phyloP scores from a whole-genome alignment of 768 basidiomycete genomes.

The Hortiboletus campestris region DNA sequence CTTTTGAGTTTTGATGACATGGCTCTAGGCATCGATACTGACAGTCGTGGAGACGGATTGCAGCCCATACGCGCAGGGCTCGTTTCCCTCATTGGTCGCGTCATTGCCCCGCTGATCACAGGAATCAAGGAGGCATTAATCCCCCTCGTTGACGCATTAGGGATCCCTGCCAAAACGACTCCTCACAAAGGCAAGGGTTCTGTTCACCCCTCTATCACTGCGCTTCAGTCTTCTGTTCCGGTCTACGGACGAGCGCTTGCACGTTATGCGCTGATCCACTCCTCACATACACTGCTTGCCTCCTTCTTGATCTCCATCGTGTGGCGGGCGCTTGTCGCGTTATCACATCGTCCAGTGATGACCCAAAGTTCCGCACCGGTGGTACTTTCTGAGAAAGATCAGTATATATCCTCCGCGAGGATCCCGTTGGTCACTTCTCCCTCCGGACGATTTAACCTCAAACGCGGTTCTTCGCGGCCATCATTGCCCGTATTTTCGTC shows the following conservation, averaged over 20 bases:
- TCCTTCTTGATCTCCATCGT: conserved; percentile 69
- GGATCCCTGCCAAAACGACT: conserved; percentile 38
- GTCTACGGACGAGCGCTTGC: conserved; percentile 56
- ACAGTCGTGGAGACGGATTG: conserved; percentile 65
- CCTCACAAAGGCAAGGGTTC: conserved; percentile 17
- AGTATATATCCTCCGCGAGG: conserved; percentile 36
- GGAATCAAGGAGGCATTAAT: conserved; percentile 61
- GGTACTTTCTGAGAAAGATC: conserved; percentile 40
- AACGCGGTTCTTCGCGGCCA: conserved; percentile 64
- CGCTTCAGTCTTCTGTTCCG: conserved; percentile 59
- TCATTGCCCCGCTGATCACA: conserved; percentile 61
- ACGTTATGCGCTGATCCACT: conserved; percentile 51
- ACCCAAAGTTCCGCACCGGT: conserved; percentile 39
- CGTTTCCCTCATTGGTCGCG: conserved; percentile 62
- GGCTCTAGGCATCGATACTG: conserved; percentile 58
- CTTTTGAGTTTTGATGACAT: conserved; percentile 68
- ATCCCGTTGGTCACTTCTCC: conserved; percentile 59
- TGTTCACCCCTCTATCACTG: conserved; percentile 57
- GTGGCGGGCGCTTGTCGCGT: conserved; percentile 72
- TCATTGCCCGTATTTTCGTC: conserved; percentile 51
- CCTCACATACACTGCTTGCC: conserved; percentile 61
- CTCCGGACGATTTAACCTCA: conserved; percentile 59
- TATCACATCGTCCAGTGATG: conserved; percentile 58
- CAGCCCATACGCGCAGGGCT: conserved; percentile 69
- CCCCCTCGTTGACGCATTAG: conserved; percentile 62